Evolutionary conservation across 768 basidiomycete genomes (phyloP), one percentile per base, ranked within the genome.

Genomic region (Serpula lacrymans): DNA sequence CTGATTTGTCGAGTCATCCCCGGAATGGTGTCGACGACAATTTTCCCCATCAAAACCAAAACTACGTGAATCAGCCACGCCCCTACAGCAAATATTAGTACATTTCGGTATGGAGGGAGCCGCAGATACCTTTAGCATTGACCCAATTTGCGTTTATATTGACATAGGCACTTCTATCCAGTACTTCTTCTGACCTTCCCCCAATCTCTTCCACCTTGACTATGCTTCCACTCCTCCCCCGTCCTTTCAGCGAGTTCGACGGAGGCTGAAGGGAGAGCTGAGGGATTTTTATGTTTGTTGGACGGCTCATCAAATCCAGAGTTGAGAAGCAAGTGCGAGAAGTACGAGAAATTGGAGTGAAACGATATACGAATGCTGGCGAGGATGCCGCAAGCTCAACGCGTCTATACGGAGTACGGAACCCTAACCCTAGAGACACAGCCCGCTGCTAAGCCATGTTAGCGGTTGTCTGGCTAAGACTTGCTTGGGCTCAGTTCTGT

Each of bases 41-140:
- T 77, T 68, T 98, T 99, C 41, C 89, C 92, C 17, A 79, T 65
- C 39, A 88, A 73, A 54, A 99, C 92, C 57, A 99, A 80, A 28
- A 98, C 84, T 41, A 94, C 80, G 61, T 99, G 96, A 45, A 99
- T 97, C 52, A 95, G 68, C 96, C 96, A 99, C 51, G 96, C 94
- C 43, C 96, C 95, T 98, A 52, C 3, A 6, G 44, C 12, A 26
- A 38, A 40, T n/a, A 38, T 37, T 36, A 28, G 12, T 26, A 30
- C 34, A 37, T 22, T 23, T 39, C 30, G 26, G 41, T 28, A 26
- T 31, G 5, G 30, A 37, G 41, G 40, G 41, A 43, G 14, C 24
- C 33, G 16, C n/a, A 6, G 25, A 36, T 30, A 88, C 91, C 91
- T 68, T 95, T 95, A 45, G 84, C 78, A 54, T 95, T 92, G 57